Base-by-base conservation (phyloP, 176 grass and related monocot genomes). In the Avena sativa region DNA sequence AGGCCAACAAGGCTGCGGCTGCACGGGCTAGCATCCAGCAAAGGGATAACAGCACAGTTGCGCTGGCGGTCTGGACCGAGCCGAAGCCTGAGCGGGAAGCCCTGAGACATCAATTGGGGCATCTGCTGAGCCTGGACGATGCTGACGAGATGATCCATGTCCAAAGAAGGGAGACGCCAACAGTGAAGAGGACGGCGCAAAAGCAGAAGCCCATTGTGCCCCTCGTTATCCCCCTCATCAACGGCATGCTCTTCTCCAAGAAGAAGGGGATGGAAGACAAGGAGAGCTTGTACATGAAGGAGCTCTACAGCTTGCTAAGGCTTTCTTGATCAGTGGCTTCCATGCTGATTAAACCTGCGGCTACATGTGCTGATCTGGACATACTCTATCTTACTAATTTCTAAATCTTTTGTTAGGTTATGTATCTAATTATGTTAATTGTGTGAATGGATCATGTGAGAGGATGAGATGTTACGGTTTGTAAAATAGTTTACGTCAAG, bases 121-220 rank as follows among this genome's bases (percentile, higher is more conserved):
- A 94, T 17, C 82, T 93, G 20, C 76, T 98, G 48, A 90, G 86
- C 49, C 83, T 95, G 13, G 71, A 69, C 23, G 93, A 94, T 11
- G 78, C 60, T 0, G 88, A 76, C 9, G 90, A 87, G 10, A 12
- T 87, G 78, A 14, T 20, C 8, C 46, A 30, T 32, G 58, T 66
- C 23, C 77, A 68, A 25, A 79, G 70, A 30, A 49, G 8, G 58
- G 48, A 59, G 75, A 26, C 20, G 48, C 59, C 26, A 28, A 11
- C 46, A 1, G 23, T 0, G 48, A 80, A 48, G 81, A 89, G 76
- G 80, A 94, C 92, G 81, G 21, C 40, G 83, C 86, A 79, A 81
- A 91, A 98, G 93, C 84, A 84, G 82, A 98, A 95, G 76, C 92
- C 96, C 7, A 91, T 98, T 47, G 79, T 98, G 69, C 96, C 93